phyloP scores from a whole-genome alignment of 805 yeast genomes.

The Starmerella stigmatis region DNA sequence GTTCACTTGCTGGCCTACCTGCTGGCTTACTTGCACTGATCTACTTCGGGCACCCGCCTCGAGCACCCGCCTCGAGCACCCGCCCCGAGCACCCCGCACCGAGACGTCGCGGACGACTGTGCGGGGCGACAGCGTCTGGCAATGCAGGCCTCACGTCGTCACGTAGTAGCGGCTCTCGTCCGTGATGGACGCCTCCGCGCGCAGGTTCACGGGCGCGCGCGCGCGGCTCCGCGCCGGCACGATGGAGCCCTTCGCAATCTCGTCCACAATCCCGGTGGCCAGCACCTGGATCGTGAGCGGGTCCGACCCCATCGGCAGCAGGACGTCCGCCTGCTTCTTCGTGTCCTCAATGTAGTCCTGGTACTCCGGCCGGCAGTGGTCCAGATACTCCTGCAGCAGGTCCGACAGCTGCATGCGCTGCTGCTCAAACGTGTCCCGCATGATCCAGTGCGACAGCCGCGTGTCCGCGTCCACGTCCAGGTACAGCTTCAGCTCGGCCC shows the following conservation, averaged over 20 bases:
- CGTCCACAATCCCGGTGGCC: slow-evolving; percentile 47
- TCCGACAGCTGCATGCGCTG: slow-evolving; percentile 25
- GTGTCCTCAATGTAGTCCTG: slow-evolving; percentile 49
- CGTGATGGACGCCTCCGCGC: slow-evolving; percentile 17
- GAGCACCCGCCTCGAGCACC: too few relatives aligned
- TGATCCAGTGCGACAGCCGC: slow-evolving; percentile 64
- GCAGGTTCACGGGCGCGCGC: slow-evolving; percentile 14
- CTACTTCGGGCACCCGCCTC: too few relatives aligned
- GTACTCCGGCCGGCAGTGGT: slow-evolving; percentile 54
- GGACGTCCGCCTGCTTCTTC: slow-evolving; percentile 61
- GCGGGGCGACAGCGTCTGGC: too few relatives aligned
- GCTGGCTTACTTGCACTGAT: too few relatives aligned
- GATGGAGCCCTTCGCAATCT: slow-evolving; percentile 14
- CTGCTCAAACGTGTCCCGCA: slow-evolving; percentile 27
- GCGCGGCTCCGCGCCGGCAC: background rate
- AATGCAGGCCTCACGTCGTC: slow-evolving; percentile 7
- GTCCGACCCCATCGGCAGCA: slow-evolving; percentile 63
- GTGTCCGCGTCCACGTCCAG: slow-evolving; percentile 80
- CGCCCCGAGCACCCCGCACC: too few relatives aligned
- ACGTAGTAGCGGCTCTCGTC: slow-evolving; percentile 15
- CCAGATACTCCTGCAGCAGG: slow-evolving; percentile 40
- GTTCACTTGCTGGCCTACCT: too few relatives aligned
- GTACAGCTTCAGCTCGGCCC: slow-evolving; percentile 59
- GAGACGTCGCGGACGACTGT: too few relatives aligned
- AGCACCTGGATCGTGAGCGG: slow-evolving; percentile 46